phyloP scores from a whole-genome alignment of 441 rosid genomes.

The Populus trichocarpa region DNA sequence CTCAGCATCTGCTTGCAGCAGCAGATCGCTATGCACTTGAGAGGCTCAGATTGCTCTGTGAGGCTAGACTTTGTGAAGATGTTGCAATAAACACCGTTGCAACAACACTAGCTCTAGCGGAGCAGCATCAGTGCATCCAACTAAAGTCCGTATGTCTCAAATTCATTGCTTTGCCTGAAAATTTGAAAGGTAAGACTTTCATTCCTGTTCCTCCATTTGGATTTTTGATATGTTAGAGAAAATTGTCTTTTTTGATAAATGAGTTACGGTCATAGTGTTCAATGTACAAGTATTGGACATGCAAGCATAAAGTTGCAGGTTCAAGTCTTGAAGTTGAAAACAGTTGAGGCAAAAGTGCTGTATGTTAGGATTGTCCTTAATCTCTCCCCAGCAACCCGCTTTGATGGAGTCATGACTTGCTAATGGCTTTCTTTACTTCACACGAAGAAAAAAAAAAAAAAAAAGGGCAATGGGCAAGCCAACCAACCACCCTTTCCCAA shows the following conservation, averaged over 20 bases:
- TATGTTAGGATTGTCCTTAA: neutral
- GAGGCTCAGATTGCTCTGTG: slow-evolving; percentile 76
- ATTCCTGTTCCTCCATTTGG: neutral
- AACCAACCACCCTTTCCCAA: neutral
- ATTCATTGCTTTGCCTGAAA: slow-evolving; percentile 69
- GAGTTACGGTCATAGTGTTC: neutral
- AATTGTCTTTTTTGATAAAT: neutral
- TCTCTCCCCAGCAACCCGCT: neutral
- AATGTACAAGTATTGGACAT: neutral
- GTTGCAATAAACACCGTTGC: slow-evolving; percentile 82
- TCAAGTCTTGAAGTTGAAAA: neutral
- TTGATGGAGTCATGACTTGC: neutral
- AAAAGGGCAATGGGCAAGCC: neutral
- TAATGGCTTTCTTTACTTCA: neutral
- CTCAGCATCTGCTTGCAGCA: slow-evolving; percentile 93
- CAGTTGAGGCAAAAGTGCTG: neutral
- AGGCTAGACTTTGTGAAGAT: slow-evolving; percentile 72
- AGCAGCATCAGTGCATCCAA: slow-evolving; percentile 81
- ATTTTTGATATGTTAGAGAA: neutral
- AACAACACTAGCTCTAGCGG: slow-evolving; percentile 89
- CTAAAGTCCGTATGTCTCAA: slow-evolving; percentile 75
- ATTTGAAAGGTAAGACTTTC: slow-evolving; percentile 54
- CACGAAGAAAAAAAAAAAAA: neutral
- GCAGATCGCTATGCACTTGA: slow-evolving; percentile 89
- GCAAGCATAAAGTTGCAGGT: neutral